A percentile compares a stretch with the other conserved stretches of the same genome.
Evolutionary conservation across 202 grass and related monocot species (phyloP).

Genomic region (Zizania palustris): DNA sequence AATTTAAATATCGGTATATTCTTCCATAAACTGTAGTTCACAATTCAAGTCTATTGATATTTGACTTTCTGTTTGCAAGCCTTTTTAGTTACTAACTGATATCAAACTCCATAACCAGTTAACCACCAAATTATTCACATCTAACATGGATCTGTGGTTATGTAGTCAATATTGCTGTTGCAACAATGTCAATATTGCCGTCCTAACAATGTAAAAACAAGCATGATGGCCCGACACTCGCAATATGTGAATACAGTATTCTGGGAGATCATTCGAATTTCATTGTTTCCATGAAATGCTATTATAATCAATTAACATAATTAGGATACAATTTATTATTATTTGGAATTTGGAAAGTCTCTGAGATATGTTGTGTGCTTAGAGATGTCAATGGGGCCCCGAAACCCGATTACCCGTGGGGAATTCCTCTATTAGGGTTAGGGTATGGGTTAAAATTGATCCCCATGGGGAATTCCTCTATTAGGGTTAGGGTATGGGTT

Average conservation of each 20-base stretch:
- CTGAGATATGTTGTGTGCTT: not conserved
- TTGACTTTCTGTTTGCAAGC: not conserved
- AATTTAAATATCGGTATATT: not conserved
- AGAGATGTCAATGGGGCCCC: too few relatives aligned
- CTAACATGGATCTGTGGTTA: too few relatives aligned
- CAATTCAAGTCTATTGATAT: not conserved
- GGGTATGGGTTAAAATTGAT: too few relatives aligned
- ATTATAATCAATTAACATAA: not conserved
- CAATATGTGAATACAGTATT: not conserved
- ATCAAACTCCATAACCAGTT: not conserved
- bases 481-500: too few relatives aligned
- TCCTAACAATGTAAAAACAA: not conserved
- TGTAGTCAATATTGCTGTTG: not conserved
- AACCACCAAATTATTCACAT: not conserved
- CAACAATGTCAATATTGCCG: not conserved
- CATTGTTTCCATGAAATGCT: not conserved
- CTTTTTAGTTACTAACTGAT: not conserved
- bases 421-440: too few relatives aligned
- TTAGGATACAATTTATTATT: not conserved
- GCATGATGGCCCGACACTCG: not conserved
- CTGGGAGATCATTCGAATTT: not conserved
- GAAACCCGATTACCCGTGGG: too few relatives aligned
- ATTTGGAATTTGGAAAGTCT: not conserved
- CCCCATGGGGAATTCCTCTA: too few relatives aligned
- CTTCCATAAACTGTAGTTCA: constrained; percentile 1